Percentiles rank a stretch among this genome's conserved stretches.
phyloP scores from a whole-genome alignment of 2,329 filamentous ascomycete species.

The Aspergillus texensis region DNA sequence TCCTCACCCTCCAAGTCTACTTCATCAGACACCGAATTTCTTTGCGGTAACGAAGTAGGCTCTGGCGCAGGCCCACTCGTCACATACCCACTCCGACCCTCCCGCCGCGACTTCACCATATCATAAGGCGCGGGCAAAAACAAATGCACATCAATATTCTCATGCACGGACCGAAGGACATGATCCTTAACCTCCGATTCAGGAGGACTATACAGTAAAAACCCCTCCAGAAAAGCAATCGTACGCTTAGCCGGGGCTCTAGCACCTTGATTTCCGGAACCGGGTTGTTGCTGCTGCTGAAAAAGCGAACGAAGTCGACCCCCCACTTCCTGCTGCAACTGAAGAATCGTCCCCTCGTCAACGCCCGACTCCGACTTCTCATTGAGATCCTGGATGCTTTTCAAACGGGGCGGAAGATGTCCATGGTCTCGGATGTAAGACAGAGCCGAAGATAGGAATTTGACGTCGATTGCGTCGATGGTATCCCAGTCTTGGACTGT shows the following conservation, averaged over 20 bases:
- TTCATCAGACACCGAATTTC: slow-evolving; percentile 5
- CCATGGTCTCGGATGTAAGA: slow-evolving; percentile 71
- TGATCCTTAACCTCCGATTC: slow-evolving; percentile 24
- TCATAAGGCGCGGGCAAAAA: slow-evolving; percentile 73
- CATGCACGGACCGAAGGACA: slow-evolving; percentile 32
- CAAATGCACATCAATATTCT: slow-evolving; percentile 69
- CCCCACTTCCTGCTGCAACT: slow-evolving; percentile 29
- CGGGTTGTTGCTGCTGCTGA: background rate
- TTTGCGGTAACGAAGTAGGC: slow-evolving; percentile 16
- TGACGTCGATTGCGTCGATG: slow-evolving; percentile 72
- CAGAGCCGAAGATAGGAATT: slow-evolving; percentile 68
- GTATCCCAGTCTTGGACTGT: slow-evolving; percentile 91
- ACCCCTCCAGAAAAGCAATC: slow-evolving; percentile 82
- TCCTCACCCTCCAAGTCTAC: slow-evolving; percentile 34
- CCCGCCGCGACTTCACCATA: slow-evolving; percentile 42
- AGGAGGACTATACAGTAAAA: slow-evolving; percentile 72
- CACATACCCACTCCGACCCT: slow-evolving; percentile 50
- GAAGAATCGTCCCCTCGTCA: slow-evolving; percentile 25
- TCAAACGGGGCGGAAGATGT: slow-evolving; percentile 49
- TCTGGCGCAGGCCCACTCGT: slow-evolving; percentile 46
- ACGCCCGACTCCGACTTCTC: slow-evolving; percentile 50
- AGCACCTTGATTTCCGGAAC: background rate
- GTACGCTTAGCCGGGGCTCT: slow-evolving; percentile 24
- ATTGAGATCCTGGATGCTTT: slow-evolving; percentile 63
- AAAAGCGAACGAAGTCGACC: slow-evolving; percentile 15